Evolutionary conservation across 768 basidiomycete species (phyloP).

Genomic region (Lyophyllum semitale): DNA sequence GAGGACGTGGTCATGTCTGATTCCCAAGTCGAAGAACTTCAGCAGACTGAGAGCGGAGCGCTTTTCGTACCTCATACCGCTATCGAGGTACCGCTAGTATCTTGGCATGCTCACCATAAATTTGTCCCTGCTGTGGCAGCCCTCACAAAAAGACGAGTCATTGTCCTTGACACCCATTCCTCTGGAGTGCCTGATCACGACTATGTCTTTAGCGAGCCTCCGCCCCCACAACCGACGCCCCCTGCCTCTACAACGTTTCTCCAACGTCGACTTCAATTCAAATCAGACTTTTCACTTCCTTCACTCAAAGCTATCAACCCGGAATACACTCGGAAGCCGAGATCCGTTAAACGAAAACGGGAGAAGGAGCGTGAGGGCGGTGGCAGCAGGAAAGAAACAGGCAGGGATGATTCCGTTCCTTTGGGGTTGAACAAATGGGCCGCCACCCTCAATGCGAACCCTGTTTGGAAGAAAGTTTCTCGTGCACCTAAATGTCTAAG

Average conservation of each 20-base stretch:
- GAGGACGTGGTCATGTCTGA: not conserved
- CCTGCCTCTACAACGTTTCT: slow-evolving; percentile 12
- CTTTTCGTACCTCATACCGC: not conserved
- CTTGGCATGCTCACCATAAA: not conserved
- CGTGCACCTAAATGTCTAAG: slow-evolving; percentile 77
- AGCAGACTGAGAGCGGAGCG: not conserved
- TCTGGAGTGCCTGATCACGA: slow-evolving; percentile 3
- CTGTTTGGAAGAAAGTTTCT: slow-evolving; percentile 68
- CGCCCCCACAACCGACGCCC: slow-evolving; percentile 6
- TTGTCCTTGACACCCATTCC: slow-evolving; percentile 8
- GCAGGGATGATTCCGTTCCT: slow-evolving; percentile 56
- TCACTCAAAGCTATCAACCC: slow-evolving; percentile 54
- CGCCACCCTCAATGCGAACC: slow-evolving; percentile 75
- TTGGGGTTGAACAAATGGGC: slow-evolving; percentile 74
- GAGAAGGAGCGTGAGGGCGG: slow-evolving; percentile 51
- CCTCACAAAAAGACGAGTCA: slow-evolving; percentile 9
- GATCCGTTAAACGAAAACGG: slow-evolving; percentile 34
- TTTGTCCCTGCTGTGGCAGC: not conserved
- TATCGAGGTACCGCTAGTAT: too few species aligned
- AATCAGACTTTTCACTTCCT: slow-evolving; percentile 55
- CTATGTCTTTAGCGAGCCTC: slow-evolving; percentile 12
- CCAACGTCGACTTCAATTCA: slow-evolving; percentile 40
- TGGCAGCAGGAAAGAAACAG: slow-evolving; percentile 33
- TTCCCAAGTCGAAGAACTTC: not conserved
- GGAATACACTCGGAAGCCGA: slow-evolving; percentile 48